Conservation (phyloP, 306 rosid genomes). For the Urtica urens region DNA sequence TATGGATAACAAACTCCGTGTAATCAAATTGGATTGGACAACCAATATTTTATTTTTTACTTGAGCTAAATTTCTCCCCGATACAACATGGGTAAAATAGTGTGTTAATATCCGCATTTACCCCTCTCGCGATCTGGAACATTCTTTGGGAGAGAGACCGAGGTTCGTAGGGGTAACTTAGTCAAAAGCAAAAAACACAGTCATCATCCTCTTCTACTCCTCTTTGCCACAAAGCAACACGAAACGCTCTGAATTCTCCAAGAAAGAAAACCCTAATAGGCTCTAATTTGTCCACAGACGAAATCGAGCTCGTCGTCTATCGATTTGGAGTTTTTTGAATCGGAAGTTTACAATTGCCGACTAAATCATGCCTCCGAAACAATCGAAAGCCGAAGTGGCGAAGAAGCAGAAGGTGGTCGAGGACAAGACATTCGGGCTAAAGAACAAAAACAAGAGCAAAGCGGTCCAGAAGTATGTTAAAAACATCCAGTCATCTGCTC, state of each 20-base stretch:
- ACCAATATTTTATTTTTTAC: no score
- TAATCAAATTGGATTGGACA: no score
- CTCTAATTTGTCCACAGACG: background rate
- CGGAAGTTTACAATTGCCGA: no score
- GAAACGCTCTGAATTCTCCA: background rate
- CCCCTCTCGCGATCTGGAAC: background rate
- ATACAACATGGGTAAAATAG: no score
- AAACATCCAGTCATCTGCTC: slow-evolving; percentile 57
- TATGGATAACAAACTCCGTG: no score
- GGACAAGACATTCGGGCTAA: slow-evolving; percentile 94
- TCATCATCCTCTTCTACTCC: background rate
- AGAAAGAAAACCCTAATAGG: slow-evolving; percentile 18
- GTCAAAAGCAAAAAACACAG: background rate
- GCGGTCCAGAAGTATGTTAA: slow-evolving; percentile 83
- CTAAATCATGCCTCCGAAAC: slow-evolving; percentile 92
- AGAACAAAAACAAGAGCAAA: slow-evolving; percentile 90
- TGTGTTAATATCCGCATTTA: background rate
- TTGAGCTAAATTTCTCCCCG: no score
- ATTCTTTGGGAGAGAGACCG: background rate
- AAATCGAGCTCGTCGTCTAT: background rate
- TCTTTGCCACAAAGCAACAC: background rate
- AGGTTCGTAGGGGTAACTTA: background rate
- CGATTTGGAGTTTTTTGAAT: background rate
- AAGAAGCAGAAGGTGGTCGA: slow-evolving; percentile 95
- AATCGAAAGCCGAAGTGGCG: slow-evolving; percentile 63